These are phyloP conservation scores for Ceriops zippeliana DNA, from an alignment of 345 rosid species.

Conservation along the genomic window DNA sequence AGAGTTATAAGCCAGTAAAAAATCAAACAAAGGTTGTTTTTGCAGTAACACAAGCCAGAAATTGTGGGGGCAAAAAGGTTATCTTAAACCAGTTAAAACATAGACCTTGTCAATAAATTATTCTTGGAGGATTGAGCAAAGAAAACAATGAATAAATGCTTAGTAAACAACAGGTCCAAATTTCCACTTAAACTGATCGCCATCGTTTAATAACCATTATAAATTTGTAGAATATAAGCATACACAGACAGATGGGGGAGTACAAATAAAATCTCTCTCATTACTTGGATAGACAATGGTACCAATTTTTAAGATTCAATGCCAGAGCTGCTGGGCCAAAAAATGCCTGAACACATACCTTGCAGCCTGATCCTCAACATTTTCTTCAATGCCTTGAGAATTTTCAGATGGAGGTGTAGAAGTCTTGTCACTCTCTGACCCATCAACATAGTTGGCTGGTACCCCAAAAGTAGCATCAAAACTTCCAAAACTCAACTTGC, in stretches of 20 bases:
- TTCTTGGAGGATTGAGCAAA: not conserved
- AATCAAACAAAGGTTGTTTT: not conserved
- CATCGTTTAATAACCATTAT: no score
- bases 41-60: not conserved
- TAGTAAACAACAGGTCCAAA: not conserved
- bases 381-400: constrained; percentile 56
- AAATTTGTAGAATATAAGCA: no score
- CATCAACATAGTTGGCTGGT: constrained; percentile 30
- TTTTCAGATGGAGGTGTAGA: constrained; percentile 60
- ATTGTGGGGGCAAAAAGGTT: not conserved
- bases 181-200: not conserved
- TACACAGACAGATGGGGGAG: not conserved
- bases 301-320: constrained; percentile 1
- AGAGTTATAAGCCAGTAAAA: not conserved
- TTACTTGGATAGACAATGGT: not conserved
- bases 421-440: constrained; percentile 59
- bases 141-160: not conserved
- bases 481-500: constrained; percentile 91
- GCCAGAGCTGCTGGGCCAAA: not conserved
- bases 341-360: constrained; percentile 43
- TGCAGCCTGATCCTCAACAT: constrained; percentile 44
- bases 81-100: not conserved
- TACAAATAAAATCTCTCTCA: not conserved
- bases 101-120: not conserved
- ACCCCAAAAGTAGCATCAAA: constrained; percentile 77